These are phyloP conservation scores for Polymyxa betae DNA, from an alignment of 208 protist species.

Conservation along the genomic window DNA sequence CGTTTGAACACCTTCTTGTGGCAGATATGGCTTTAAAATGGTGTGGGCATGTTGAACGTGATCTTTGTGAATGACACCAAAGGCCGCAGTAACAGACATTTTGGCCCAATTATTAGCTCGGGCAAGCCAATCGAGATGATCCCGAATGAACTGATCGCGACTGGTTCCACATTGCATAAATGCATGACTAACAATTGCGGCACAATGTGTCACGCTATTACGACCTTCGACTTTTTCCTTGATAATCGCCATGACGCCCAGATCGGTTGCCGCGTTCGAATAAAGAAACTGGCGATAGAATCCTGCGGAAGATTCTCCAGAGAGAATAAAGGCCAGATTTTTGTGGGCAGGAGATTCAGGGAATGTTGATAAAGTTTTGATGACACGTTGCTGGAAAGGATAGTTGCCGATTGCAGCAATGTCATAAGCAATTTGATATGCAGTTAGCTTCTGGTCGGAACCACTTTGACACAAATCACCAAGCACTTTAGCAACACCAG, in stretches of 20 bases:
- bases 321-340: constrained; percentile 73
- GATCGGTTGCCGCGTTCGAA: constrained; percentile 62
- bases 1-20: constrained; percentile 62
- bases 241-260: constrained; percentile 39
- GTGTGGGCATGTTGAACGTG: constrained; percentile 83
- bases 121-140: constrained; percentile 94
- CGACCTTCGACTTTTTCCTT: constrained; percentile 53
- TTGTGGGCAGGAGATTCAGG: constrained; percentile 13
- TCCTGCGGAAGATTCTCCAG: constrained; percentile 81
- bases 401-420: constrained; percentile 77
- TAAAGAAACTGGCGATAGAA: constrained; percentile 94
- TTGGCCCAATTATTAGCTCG: constrained; percentile 94
- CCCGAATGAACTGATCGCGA: constrained; percentile 93
- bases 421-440: constrained; percentile 83
- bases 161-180: constrained; percentile 97
- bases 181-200: constrained; percentile 90
- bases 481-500: constrained; percentile 81
- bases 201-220: constrained; percentile 84
- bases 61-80: constrained; percentile 95
- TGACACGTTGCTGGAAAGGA: constrained; percentile 73
- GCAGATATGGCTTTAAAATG: constrained; percentile 89
- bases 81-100: constrained; percentile 90
- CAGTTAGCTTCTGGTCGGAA: constrained; percentile 73
- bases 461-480: constrained; percentile 72
- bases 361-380: background rate